Conservation (phyloP, 306 rosid genomes). For the Spatholobus suberectus region DNA sequence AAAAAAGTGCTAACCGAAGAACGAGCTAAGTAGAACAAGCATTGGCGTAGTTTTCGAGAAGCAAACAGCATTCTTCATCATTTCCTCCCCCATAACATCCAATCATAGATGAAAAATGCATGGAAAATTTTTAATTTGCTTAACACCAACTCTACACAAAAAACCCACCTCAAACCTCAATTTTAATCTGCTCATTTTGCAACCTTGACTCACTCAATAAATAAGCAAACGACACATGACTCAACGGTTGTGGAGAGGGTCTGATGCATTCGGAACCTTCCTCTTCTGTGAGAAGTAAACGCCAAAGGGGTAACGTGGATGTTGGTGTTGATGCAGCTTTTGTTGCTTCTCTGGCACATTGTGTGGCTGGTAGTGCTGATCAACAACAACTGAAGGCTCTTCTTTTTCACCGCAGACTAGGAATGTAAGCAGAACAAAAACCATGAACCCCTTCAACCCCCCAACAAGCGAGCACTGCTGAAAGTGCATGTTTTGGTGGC, state of each 20-base stretch:
- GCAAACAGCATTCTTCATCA: neutral
- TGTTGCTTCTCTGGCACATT: conserved; percentile 40
- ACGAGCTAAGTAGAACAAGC: conserved; percentile 23
- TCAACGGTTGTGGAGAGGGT: conserved; percentile 97
- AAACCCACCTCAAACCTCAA: conserved; percentile 11
- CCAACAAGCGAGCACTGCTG: conserved; percentile 33
- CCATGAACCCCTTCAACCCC: conserved; percentile 46
- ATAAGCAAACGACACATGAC: neutral
- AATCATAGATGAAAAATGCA: conserved; percentile 40
- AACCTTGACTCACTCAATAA: conserved; percentile 17
- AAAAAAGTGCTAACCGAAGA: conserved; percentile 3
- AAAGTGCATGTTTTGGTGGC: conserved; percentile 52
- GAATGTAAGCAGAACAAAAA: conserved; percentile 52
- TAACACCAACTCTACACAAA: conserved; percentile 9
- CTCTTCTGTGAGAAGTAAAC: conserved; percentile 67
- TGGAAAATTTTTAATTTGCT: conserved; percentile 25
- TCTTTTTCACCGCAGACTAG: conserved; percentile 52
- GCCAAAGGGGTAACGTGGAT: conserved; percentile 44
- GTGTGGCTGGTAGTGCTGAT: neutral
- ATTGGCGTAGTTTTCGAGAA: neutral
- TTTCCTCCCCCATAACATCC: conserved; percentile 14
- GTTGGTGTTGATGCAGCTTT: conserved; percentile 22
- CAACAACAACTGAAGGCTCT: conserved; percentile 30
- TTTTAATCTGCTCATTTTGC: conserved; percentile 12
- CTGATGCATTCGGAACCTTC: conserved; percentile 88